Base-by-base conservation (phyloP, 2,329 filamentous ascomycete genomes). In the Colletotrichum endophyticum region DNA sequence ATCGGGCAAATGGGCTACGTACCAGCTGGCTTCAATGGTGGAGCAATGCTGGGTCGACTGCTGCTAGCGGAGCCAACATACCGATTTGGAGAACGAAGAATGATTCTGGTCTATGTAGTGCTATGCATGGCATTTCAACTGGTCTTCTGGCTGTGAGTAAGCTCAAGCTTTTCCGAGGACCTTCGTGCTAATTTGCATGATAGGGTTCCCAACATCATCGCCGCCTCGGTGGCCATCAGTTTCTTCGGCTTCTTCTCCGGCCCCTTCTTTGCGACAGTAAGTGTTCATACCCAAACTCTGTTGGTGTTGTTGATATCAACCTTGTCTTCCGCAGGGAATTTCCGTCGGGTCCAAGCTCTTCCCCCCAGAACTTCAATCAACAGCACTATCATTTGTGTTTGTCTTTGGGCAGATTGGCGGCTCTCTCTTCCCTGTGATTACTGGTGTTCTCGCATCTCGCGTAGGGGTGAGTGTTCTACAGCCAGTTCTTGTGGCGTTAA, bases 1-100 rank as follows among this genome's bases (percentile, higher is more conserved):
- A 83, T 94, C 1, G 85, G 89, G 0, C 84, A 89, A 22, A 90
- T 92, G 82, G 92, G 92, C 0, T 94, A 93, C 68, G 89, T 94
- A 0, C 89, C 91, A 0, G 89, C 91, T 0, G 92, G 91, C 5
- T 91, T 90, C 78, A 92, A 88, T 63, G 92, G 90, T 4, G 92
- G 92, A 0, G 85, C 86, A 1, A 85, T 93, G 5, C 85, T 93
- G 0, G 91, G 92, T 0, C 84, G 92, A 7, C 77, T 93, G 0
- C 70, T 92, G 0, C 86, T 93, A 0, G 89, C 91, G 0, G 92
- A 93, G 77, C 90, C 91, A 0, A 92, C 89, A 0, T 88, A 92
- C 80, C 85, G 91, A 1, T 88, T 89, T 22, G 92, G 92, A 0
- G 90, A 93, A 78, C 85, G 89, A 22, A 85, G 86, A 6, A 92